Evolutionary conservation across 2,329 filamentous ascomycete species (phyloP).

Genomic region (Onygenales sp.): DNA sequence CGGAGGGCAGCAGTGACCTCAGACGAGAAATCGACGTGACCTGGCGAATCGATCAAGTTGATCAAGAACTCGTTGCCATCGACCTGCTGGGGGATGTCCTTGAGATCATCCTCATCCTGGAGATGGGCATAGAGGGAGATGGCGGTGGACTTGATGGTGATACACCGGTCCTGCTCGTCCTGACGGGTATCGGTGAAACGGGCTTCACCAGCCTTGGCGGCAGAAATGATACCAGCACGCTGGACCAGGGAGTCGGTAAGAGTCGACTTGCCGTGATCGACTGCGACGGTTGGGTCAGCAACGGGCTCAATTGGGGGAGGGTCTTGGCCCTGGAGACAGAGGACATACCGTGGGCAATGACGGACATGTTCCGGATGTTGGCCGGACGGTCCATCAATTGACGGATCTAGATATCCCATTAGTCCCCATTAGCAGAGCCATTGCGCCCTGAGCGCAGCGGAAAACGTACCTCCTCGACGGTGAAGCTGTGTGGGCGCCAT

Average conservation of each 20-base stretch:
- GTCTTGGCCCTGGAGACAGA: neutral
- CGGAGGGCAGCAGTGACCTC: constrained; percentile 98
- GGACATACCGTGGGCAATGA: constrained; percentile 85
- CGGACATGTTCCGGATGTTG: constrained; percentile 91
- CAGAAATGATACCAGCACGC: constrained; percentile 98
- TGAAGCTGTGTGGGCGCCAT: constrained; percentile 61
- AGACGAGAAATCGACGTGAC: constrained; percentile 99
- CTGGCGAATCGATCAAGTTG: constrained; percentile 99
- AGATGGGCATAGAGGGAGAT: constrained; percentile 95
- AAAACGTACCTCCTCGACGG: constrained; percentile 70
- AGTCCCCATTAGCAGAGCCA: neutral
- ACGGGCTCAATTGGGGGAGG: neutral
- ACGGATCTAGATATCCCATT: constrained; percentile 27
- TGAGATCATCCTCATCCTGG: constrained; percentile 71
- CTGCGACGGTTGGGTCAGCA: constrained; percentile 26
- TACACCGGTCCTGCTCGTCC: constrained; percentile 99
- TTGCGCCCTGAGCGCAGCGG: constrained; percentile 2
- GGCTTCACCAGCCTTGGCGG: constrained; percentile 90
- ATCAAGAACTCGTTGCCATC: constrained; percentile 96
- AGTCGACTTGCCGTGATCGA: constrained; percentile 99
- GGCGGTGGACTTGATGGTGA: constrained; percentile 99
- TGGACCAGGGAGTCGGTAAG: constrained; percentile 98
- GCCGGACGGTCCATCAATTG: constrained; percentile 41
- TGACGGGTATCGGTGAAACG: constrained; percentile 94
- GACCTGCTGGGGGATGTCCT: constrained; percentile 85